Evolutionary conservation across 768 basidiomycete species (phyloP), one percentile per base, ranked within the genome.

Genomic region (Boletus edulis): DNA sequence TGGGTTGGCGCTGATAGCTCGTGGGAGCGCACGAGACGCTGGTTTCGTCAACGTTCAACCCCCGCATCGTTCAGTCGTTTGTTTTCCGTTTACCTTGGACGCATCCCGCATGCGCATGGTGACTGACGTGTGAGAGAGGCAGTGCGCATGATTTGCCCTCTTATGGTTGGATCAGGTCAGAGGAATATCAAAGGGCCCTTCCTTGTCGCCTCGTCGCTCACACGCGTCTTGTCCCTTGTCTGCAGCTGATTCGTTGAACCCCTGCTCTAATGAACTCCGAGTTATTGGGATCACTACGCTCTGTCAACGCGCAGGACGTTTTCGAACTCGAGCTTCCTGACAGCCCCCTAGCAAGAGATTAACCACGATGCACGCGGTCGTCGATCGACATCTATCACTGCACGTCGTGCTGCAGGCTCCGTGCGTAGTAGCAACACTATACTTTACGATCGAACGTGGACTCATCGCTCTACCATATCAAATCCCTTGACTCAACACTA

Each of bases 1-100:
- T 69, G 62, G 67, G 62, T 59, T 57, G 60, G 50, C 60, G 62
- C 62, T 43, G 56, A 54, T 58, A 51, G 53, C 59, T 67, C 67
- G 66, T 69, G 66, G 64, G 67, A 62, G 66, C 54, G 44, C 58
- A 55, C 54, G 55, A 47, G 55, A 55, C 52, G 54, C 49, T 51
- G 42, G 29, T 24, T 40, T 17, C 9, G 24, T 24, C 24, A 29
- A 29, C 29, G 29, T 45, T 43, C 38, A 31, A 43, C 34, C 13
- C 57, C 50, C 55, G 55, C 50, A 49, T 24, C 32, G 39, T 49
- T 49, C 4, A n/a, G 22, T 52, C 51, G 40, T 46, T 44, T 37
- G 24, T 18, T 29, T 24, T 14, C n/a, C 13, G 24, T 31, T 43
- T 13, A 18, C 40, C 27, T 18, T 52, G 40, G 55, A 31, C 48